These are phyloP conservation scores for Alternaria panax DNA, from an alignment of 2,329 filamentous ascomycete species.

Conservation along the genomic window DNA sequence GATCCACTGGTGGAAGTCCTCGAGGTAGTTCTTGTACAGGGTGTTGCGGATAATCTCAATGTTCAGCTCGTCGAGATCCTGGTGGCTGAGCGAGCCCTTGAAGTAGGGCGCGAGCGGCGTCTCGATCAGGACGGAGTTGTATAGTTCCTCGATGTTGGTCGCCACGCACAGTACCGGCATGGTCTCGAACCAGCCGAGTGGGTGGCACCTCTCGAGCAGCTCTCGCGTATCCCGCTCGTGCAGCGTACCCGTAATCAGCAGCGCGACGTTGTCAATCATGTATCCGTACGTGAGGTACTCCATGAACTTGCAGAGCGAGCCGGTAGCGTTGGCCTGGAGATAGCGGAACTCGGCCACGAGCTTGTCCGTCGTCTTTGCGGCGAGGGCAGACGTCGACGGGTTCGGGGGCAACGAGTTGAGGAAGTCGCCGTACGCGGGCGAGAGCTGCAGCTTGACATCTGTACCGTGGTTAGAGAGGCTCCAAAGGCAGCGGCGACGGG, in stretches of 20 bases:
- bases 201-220: constrained; percentile 93
- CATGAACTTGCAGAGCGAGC: constrained; percentile 92
- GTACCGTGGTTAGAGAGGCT: constrained; percentile 56
- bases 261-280: constrained; percentile 99
- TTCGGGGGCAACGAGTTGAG: constrained; percentile 92
- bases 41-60: constrained; percentile 99
- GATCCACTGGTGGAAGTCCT: constrained; percentile 96
- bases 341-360: constrained; percentile 97
- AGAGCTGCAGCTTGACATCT: constrained; percentile 98
- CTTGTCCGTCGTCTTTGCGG: constrained; percentile 96
- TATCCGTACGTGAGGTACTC: constrained; percentile 98
- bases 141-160: constrained; percentile 97
- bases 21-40: constrained; percentile 98
- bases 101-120: constrained; percentile 96
- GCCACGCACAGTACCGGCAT: constrained; percentile 98
- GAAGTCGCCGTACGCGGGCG: constrained; percentile 96
- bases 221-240: constrained; percentile 97
- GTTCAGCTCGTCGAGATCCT: constrained; percentile 97
- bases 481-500: neutral
- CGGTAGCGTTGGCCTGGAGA: constrained; percentile 89
- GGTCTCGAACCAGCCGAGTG: constrained; percentile 97
- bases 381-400: constrained; percentile 93
- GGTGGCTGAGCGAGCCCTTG: constrained; percentile 94
- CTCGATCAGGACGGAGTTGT: constrained; percentile 97
- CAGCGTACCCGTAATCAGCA: constrained; percentile 95